Evolutionary conservation across 768 basidiomycete species (phyloP), one percentile per base, ranked within the genome.

Genomic region (Favolaschia claudopus): DNA sequence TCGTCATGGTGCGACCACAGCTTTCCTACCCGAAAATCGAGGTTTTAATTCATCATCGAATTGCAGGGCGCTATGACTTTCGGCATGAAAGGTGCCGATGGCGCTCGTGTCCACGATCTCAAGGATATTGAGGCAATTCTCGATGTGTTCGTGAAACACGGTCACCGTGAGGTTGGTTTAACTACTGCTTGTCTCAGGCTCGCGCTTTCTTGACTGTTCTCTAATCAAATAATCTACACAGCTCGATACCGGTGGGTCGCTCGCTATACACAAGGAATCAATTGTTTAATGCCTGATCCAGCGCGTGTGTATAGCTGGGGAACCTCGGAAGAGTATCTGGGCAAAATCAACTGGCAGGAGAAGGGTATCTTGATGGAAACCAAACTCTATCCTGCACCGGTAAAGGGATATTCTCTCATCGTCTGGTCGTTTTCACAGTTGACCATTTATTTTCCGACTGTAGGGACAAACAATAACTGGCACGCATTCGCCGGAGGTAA

Each of bases 351-450:
- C 55, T 82, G 82, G 76, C 72, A 82, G 57, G 68, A 73, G 38
- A 78, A 83, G 32, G 84, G 84, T 0, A 67, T 88, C 22, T 76
- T 77, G 55, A 72, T 89, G 45, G 83, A 85, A 33, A 88, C 86
- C 1, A 89, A 90, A 67, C 77, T 85, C 12, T 82, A 79, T 58
- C 85, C 86, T 0, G 75, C 76, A 33, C 55, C 63, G 29, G 22
- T 42, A 36, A 51, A 25, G 24, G 15, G 24, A 25, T 17, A 32
- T 32, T 7, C 31, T 33, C 8, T 7, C 43, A 27, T 45, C 37
- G 63, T 44, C 20, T 24, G 32, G 9, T 20, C 50, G 19, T 7
- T 39, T n/a, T 7, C n/a, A n/a, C 22, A n/a, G 38, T 39, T 39
- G 38, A n/a, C 9, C 7, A 17, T 39, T 39, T 39, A 7, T n/a